Evolutionary conservation across 1,139 yeast species (phyloP).

Genomic region (Torulaspora pretoriensis): DNA sequence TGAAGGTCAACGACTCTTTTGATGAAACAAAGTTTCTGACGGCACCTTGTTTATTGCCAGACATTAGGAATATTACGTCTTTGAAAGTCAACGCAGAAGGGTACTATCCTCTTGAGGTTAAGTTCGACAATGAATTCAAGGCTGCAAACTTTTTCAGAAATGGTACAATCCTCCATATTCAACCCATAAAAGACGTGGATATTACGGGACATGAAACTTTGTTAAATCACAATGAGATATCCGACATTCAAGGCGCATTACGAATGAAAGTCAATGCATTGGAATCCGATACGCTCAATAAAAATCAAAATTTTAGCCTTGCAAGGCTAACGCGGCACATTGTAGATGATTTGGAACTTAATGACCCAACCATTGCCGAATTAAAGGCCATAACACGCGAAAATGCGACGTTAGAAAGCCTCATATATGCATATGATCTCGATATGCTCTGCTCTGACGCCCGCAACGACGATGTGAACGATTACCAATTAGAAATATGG

Average conservation of each 20-base stretch:
- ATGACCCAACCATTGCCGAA: slow-evolving; percentile 25
- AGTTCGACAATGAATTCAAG: slow-evolving; percentile 21
- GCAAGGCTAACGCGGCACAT: slow-evolving; percentile 8
- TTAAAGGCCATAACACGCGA: slow-evolving; percentile 9
- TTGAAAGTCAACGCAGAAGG: slow-evolving; percentile 26
- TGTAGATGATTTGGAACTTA: slow-evolving; percentile 15
- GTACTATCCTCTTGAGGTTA: slow-evolving; percentile 32
- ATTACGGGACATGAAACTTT: slow-evolving; percentile 1
- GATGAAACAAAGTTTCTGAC: slow-evolving; percentile 26
- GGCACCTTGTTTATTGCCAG: slow-evolving; percentile 72
- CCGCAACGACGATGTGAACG: slow-evolving; percentile 24
- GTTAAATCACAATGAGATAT: slow-evolving; percentile 7
- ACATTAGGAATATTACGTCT: slow-evolving; percentile 44
- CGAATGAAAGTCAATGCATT: slow-evolving; percentile 13
- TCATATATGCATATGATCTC: slow-evolving; percentile 18
- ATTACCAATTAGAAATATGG: slow-evolving; percentile 32
- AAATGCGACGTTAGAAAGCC: slow-evolving; percentile 8
- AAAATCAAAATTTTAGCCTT: neutral
- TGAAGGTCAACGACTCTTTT: slow-evolving; percentile 44
- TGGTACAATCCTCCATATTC: slow-evolving; percentile 31
- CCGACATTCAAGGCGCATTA: slow-evolving; percentile 18
- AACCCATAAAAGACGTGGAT: slow-evolving; percentile 11
- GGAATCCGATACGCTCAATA: neutral
- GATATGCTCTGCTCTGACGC: slow-evolving; percentile 29
- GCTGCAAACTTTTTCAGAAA: slow-evolving; percentile 28